Conservation (phyloP, 2,329 filamentous ascomycete genomes). For the Bipolaris zeicola region DNA sequence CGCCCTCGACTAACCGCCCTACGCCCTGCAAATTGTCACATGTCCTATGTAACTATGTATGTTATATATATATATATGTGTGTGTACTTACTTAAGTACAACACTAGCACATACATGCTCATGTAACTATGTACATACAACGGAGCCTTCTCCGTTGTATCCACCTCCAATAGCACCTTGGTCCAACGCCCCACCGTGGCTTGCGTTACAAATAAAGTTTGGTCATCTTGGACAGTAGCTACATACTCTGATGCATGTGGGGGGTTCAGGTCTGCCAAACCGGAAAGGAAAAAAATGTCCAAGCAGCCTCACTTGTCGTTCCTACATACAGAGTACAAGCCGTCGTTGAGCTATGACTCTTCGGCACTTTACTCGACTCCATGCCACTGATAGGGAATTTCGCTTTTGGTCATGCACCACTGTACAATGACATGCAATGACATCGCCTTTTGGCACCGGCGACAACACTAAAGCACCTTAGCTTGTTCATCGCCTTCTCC, state of each 20-base stretch:
- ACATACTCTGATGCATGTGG: constrained; percentile 1
- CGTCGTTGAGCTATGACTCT: neutral
- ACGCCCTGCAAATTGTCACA: neutral
- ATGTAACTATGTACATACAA: no score
- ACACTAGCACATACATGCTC: no score
- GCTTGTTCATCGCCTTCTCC: neutral
- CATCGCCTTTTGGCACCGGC: neutral
- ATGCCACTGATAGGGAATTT: neutral
- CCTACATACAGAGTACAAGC: neutral
- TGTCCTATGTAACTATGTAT: no score
- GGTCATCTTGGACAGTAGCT: neutral
- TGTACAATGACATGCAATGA: neutral
- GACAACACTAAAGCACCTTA: neutral
- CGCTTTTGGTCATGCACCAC: neutral
- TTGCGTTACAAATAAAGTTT: constrained; percentile 8
- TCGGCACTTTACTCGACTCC: no score
- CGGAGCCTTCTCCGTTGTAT: constrained; percentile 3
- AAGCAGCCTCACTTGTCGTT: constrained; percentile 2
- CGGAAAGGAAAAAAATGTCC: neutral
- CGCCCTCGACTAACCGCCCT: constrained; percentile 5
- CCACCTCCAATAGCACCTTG: neutral
- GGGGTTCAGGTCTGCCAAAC: constrained; percentile 1
- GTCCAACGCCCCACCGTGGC: neutral
- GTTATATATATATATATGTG: no score
- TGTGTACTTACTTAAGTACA: no score